phyloP scores from a whole-genome alignment of 1,284 basidiomycete genomes.

The Ganoderma multipileum region DNA sequence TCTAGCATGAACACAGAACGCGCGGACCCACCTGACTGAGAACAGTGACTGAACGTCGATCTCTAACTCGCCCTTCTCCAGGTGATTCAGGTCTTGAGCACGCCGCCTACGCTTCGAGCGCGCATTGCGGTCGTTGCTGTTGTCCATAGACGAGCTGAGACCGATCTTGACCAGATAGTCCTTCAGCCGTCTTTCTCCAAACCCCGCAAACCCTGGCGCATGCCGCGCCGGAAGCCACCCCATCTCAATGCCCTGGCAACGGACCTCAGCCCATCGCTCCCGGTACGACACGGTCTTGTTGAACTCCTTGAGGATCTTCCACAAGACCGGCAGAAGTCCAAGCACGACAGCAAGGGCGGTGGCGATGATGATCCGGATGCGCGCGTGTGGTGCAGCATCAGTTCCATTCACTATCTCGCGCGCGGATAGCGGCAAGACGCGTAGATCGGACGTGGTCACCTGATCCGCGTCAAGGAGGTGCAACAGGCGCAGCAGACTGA shows the following conservation, averaged over 20 bases:
- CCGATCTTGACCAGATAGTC: slow-evolving; percentile 70
- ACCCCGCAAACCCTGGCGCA: slow-evolving; percentile 68
- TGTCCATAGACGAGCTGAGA: slow-evolving; percentile 61
- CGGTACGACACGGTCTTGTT: slow-evolving; percentile 61
- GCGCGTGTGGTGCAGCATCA: slow-evolving; percentile 54
- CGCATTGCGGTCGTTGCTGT: slow-evolving; percentile 29
- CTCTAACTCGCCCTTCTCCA: slow-evolving; percentile 55
- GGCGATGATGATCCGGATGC: slow-evolving; percentile 69
- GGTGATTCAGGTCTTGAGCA: slow-evolving; percentile 43
- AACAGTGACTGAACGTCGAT: slow-evolving; percentile 77
- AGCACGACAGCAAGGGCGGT: slow-evolving; percentile 66
- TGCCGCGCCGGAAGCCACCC: slow-evolving; percentile 70
- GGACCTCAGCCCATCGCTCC: slow-evolving; percentile 63
- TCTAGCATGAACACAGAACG: background rate
- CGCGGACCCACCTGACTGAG: slow-evolving; percentile 65
- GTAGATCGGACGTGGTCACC: slow-evolving; percentile 38
- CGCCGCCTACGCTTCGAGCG: slow-evolving; percentile 40
- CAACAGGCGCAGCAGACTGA: slow-evolving; percentile 75
- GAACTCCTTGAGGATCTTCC: slow-evolving; percentile 72
- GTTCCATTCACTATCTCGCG: slow-evolving; percentile 44
- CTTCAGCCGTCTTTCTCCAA: slow-evolving; percentile 77
- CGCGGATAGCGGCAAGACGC: slow-evolving; percentile 8
- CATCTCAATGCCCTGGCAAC: slow-evolving; percentile 74
- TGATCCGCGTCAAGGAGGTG: slow-evolving; percentile 61
- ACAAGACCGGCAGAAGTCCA: slow-evolving; percentile 68